Evolutionary conservation across 177 flowering plant species (phyloP).

Genomic region (Vitis hybrid): DNA sequence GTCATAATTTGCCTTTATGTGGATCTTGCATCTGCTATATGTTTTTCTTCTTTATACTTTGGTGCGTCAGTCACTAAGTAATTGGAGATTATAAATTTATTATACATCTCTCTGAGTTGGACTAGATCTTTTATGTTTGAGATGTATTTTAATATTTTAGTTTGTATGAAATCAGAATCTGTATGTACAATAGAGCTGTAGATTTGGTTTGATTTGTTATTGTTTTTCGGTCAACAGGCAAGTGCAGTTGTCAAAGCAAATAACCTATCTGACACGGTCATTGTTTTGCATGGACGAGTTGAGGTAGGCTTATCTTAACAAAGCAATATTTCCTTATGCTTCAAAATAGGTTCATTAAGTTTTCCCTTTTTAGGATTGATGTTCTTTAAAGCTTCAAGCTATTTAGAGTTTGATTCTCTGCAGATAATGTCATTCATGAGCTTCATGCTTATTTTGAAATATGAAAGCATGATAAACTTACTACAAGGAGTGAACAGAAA

Average conservation of each 20-base stretch:
- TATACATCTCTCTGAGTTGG: too few species aligned
- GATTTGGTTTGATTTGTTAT: slow-evolving; percentile 7
- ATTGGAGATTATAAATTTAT: too few species aligned
- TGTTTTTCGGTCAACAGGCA: slow-evolving; percentile 51
- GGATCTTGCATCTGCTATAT: too few species aligned
- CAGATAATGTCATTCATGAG: too few species aligned
- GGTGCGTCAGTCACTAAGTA: too few species aligned
- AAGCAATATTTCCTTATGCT: background rate
- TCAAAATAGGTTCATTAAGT: background rate
- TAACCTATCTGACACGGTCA: slow-evolving; percentile 69
- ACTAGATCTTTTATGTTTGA: background rate
- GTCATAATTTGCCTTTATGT: too few species aligned
- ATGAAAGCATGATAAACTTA: too few species aligned
- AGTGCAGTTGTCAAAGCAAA: slow-evolving; percentile 89
- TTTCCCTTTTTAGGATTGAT: background rate
- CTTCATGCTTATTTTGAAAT: too few species aligned
- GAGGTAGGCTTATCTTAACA: slow-evolving; percentile 55
- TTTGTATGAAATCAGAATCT: background rate
- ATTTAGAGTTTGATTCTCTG: background rate
- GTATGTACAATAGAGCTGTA: background rate
- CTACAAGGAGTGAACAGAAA: too few species aligned
- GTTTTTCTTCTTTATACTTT: too few species aligned
- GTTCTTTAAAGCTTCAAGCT: background rate
- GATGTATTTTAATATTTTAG: background rate
- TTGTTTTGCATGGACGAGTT: slow-evolving; percentile 92